Evolutionary conservation across 1,284 basidiomycete genomes (phyloP).

Genomic region (Apiotrichum gracile): DNA sequence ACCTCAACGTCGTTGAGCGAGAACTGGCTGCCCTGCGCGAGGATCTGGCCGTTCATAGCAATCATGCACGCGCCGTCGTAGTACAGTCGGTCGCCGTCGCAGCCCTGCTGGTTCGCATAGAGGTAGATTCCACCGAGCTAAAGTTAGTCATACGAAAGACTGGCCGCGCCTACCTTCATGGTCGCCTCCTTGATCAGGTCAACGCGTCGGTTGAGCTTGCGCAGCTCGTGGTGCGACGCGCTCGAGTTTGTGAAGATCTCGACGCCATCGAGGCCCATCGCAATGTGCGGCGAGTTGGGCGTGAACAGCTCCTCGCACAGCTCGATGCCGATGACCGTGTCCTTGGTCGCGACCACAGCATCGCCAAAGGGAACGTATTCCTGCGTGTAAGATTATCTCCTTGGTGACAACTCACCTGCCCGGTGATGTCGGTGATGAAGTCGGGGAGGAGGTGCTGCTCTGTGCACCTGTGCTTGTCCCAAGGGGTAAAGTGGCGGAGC

Average conservation of each 20-base stretch:
- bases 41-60: conserved; percentile 82
- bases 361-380: conserved; percentile 90
- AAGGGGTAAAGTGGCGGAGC: conserved; percentile 91
- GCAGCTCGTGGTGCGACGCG: conserved; percentile 93
- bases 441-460: conserved; percentile 86
- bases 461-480: conserved; percentile 77
- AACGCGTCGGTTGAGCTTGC: conserved; percentile 84
- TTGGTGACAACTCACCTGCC: conserved; percentile 59
- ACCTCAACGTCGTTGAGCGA: conserved; percentile 94
- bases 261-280: conserved; percentile 95
- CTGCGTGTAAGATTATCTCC: conserved; percentile 45
- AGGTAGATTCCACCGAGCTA: conserved; percentile 90
- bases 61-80: conserved; percentile 97
- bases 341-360: conserved; percentile 83
- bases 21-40: conserved; percentile 95
- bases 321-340: conserved; percentile 94
- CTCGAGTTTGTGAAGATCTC: conserved; percentile 98
- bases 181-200: conserved; percentile 97
- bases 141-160: neutral
- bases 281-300: conserved; percentile 91
- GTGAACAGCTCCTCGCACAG: conserved; percentile 97
- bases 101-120: conserved; percentile 98
- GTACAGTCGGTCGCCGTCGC: conserved; percentile 94
- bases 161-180: conserved; percentile 59
- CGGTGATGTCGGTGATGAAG: conserved; percentile 77